Conservation (phyloP, 805 yeast species). For the Yarrowia sp. region DNA sequence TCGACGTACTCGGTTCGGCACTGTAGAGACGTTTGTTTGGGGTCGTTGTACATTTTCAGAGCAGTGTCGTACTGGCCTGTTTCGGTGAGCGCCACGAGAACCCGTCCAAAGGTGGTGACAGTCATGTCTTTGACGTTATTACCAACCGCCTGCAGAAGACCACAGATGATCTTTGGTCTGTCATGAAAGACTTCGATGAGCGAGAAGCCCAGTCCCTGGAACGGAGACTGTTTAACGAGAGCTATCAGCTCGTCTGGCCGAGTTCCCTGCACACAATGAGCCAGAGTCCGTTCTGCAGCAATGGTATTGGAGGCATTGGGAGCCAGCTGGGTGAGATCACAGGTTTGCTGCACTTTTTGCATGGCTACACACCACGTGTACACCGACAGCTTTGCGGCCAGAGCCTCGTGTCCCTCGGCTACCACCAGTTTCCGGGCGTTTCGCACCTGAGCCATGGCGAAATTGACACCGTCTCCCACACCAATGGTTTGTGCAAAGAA, state of each 20-base stretch:
- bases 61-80: conserved; percentile 15
- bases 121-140: neutral
- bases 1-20: conserved; percentile 26
- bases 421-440: neutral
- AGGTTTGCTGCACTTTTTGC: neutral
- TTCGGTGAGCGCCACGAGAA: conserved; percentile 20
- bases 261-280: neutral
- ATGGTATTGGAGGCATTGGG: neutral
- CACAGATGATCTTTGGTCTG: neutral
- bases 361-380: conserved; percentile 23
- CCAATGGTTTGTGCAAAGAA: conserved; percentile 7
- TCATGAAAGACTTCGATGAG: conserved; percentile 10
- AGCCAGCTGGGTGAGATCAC: conserved; percentile 3
- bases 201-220: conserved; percentile 3
- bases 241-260: neutral
- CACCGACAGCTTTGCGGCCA: conserved; percentile 1
- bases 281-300: neutral
- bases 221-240: neutral
- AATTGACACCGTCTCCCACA: neutral
- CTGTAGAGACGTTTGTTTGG: neutral
- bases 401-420: neutral
- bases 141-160: neutral
- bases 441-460: conserved; percentile 2
- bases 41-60: conserved; percentile 8
- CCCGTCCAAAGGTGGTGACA: conserved; percentile 11